Conservation (phyloP, 257 asterid genomes). For the Solanum raphanifolium region DNA sequence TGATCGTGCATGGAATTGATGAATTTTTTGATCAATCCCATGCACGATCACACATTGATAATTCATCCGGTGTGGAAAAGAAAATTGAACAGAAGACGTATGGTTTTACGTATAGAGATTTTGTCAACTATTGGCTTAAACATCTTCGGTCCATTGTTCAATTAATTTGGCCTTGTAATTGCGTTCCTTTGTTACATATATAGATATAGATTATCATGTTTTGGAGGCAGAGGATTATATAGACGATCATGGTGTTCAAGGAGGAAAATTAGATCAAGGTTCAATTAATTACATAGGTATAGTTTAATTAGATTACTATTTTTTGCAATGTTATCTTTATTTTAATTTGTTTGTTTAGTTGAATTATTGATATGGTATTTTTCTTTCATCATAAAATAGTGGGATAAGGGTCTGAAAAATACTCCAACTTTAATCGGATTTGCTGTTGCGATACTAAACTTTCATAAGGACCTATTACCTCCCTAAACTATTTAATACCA, state of each 20-base stretch:
- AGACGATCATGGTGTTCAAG: neutral
- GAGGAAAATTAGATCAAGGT: neutral
- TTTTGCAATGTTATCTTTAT: neutral
- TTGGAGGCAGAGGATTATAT: neutral
- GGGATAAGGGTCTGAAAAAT: no score
- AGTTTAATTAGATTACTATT: neutral
- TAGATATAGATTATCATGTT: neutral
- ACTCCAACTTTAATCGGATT: no score
- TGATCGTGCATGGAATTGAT: neutral
- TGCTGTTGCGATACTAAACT: no score
- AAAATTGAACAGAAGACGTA: neutral
- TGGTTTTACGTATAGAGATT: neutral
- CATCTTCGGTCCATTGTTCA: neutral
- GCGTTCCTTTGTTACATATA: neutral
- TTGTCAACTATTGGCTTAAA: neutral
- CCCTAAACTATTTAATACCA: no score
- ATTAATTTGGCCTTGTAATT: neutral
- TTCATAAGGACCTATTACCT: no score
- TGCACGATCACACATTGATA: neutral
- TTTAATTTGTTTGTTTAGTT: neutral
- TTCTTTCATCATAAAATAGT: neutral
- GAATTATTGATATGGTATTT: neutral
- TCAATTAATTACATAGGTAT: neutral
- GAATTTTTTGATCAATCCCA: neutral
- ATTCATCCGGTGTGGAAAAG: neutral